A percentile compares a stretch with the other conserved stretches of the same genome.
These are phyloP conservation scores for Suhomyces xylopsoci DNA, from an alignment of 805 yeast species.

Conservation along the genomic window DNA sequence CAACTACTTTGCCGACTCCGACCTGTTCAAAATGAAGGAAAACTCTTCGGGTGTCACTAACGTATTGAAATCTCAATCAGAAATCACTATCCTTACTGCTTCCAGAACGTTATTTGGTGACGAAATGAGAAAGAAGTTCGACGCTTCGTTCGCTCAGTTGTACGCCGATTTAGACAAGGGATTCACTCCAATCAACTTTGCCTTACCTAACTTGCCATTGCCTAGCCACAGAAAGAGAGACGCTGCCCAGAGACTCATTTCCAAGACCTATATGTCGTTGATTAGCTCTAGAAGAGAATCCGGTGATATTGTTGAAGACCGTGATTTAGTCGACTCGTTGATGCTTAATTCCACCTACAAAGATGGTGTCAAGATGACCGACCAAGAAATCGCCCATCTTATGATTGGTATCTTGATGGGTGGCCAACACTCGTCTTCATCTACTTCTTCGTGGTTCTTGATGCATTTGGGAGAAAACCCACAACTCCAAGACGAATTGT, in stretches of 20 bases:
- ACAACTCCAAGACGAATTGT: constrained; percentile 77
- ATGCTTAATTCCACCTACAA: constrained; percentile 82
- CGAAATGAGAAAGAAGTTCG: constrained; percentile 81
- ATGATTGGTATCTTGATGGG: constrained; percentile 97
- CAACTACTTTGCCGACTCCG: constrained; percentile 57
- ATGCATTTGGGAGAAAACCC: constrained; percentile 88
- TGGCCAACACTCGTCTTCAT: constrained; percentile 96
- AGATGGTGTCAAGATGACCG: constrained; percentile 93
- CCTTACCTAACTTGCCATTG: constrained; percentile 89
- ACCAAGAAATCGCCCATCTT: constrained; percentile 89
- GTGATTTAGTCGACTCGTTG: constrained; percentile 87
- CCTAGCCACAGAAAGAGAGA: constrained; percentile 85
- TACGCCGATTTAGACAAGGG: constrained; percentile 95
- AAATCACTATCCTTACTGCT: constrained; percentile 94
- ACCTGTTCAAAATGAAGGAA: constrained; percentile 42
- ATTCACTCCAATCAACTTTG: constrained; percentile 93
- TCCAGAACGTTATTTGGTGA: constrained; percentile 88
- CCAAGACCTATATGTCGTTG: constrained; percentile 75
- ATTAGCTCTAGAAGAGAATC: constrained; percentile 69
- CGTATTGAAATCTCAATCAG: constrained; percentile 86
- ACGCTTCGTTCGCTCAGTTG: constrained; percentile 76
- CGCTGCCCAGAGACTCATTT: constrained; percentile 77
- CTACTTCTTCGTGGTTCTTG: constrained; percentile 93
- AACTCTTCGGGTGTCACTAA: constrained; percentile 48
- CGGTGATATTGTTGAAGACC: constrained; percentile 69